Evolutionary conservation across 2,329 filamentous ascomycete species (phyloP).

Genomic region (Fusarium bactridioides): DNA sequence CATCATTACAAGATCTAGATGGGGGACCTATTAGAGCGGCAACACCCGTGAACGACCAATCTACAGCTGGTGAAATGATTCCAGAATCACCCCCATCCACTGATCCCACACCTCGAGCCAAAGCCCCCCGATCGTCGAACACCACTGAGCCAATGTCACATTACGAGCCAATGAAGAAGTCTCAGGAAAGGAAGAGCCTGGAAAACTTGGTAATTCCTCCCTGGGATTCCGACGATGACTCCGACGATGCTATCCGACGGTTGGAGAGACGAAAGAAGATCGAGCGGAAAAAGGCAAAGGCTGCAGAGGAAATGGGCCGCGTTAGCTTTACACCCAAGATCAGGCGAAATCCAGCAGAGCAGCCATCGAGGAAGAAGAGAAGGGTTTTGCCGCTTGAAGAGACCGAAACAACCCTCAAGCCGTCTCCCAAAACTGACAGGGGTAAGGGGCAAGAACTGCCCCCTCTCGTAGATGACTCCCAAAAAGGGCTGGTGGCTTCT

Average conservation of each 20-base stretch:
- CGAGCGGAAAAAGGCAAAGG: constrained; percentile 50
- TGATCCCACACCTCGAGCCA: constrained; percentile 31
- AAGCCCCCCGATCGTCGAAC: constrained; percentile 32
- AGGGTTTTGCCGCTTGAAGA: constrained; percentile 12
- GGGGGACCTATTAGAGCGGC: constrained; percentile 31
- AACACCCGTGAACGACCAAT: constrained; percentile 39
- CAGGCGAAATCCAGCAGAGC: constrained; percentile 32
- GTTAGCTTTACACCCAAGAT: constrained; percentile 49
- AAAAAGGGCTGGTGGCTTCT: constrained; percentile 37
- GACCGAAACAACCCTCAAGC: background rate
- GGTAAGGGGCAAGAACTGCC: constrained; percentile 24
- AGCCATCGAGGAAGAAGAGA: constrained; percentile 42
- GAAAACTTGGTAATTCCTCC: constrained; percentile 37
- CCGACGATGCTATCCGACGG: constrained; percentile 45
- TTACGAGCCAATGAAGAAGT: constrained; percentile 57
- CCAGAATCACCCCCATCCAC: constrained; percentile 49
- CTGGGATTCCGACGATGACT: constrained; percentile 46
- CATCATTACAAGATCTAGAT: constrained; percentile 33
- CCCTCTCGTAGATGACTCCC: constrained; percentile 37
- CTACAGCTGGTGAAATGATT: constrained; percentile 44
- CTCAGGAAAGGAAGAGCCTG: constrained; percentile 51
- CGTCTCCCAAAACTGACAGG: background rate
- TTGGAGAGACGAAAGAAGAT: constrained; percentile 49
- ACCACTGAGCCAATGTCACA: constrained; percentile 48
- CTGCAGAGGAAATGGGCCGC: constrained; percentile 50